Conservation (phyloP, 75 land plant species). For the Pseudotsuga menziesii region DNA sequence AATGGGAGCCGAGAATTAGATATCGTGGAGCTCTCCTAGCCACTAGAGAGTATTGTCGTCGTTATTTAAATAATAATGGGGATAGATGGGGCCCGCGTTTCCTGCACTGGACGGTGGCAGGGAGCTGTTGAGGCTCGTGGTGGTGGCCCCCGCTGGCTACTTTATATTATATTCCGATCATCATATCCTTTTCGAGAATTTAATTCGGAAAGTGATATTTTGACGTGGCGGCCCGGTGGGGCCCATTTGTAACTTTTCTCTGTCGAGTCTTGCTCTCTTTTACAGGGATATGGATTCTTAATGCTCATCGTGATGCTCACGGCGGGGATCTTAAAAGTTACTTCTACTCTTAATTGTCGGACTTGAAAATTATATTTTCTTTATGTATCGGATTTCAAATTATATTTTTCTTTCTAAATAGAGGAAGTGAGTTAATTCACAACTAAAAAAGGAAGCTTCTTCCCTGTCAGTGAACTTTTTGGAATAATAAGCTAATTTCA, state of each 20-base stretch:
- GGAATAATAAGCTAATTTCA: too few species aligned
- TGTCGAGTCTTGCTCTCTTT: too few species aligned
- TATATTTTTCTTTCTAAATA: too few species aligned
- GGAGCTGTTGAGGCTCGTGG: neutral
- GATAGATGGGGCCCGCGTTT: neutral
- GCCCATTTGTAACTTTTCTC: neutral
- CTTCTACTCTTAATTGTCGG: too few species aligned
- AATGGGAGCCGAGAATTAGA: neutral
- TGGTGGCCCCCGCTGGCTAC: neutral
- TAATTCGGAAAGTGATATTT: neutral
- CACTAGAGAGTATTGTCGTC: neutral
- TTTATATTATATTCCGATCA: neutral
- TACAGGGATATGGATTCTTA: too few species aligned
- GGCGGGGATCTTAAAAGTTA: too few species aligned
- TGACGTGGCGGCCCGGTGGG: neutral
- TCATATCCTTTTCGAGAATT: neutral
- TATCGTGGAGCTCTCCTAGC: conserved; percentile 7
- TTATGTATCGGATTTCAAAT: too few species aligned
- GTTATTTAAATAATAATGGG: neutral
- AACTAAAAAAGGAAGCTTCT: too few species aligned
- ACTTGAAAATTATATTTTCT: too few species aligned
- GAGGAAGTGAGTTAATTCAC: too few species aligned
- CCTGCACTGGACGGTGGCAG: neutral
- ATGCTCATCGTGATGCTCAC: too few species aligned
- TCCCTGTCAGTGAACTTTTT: too few species aligned